Base-by-base conservation (phyloP, 176 grass and related monocot species). In the Lolium perenne region DNA sequence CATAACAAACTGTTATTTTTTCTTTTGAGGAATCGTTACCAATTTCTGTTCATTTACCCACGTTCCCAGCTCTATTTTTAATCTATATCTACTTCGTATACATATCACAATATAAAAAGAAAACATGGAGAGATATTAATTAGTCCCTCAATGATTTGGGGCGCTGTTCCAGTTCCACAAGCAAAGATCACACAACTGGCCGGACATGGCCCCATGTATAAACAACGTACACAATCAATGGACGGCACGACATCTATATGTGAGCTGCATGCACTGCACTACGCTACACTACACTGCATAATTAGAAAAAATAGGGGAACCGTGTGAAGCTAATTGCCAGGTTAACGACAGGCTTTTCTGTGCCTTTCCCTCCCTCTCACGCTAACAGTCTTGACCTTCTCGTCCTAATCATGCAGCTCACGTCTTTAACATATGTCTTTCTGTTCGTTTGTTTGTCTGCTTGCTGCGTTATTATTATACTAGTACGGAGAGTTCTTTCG, bases 401-500 rank as follows among this genome's bases (percentile, higher is more conserved):
- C 47, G 56, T 71, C 38, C 65, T 86, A 86, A 90, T 92, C 76
- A 92, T 87, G 91, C 87, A 87, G 17, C 53, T 76, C 80, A 92
- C 87, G 35, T 65, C 73, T 32, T 78, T 50, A 62, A 84, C 83
- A 76, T 76, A 76, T 76, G 49, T 66, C 74, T 47, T 59, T 38
- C 62, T 15, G 13, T 15, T 65, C 0, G 26, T 65, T 67, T 10
- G 38, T 29, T 53, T 26, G 29, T 57, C 8, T 9, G 23, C 32
- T 32, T 4, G 62, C 46, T 76, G 47, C 48, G 66, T 38, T 69
- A 22, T 29, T 55, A 76, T 56, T 38, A 32, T 75, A 35, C 26
- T 55, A 32, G 72, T 8, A 4, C 49, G 8, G 74, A 12, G 8
- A 20, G 74, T 38, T 76, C 49, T 20, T 12, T 76, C 1, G 18